Evolutionary conservation across 2,329 filamentous ascomycete genomes (phyloP), one percentile per base, ranked within the genome.

Genomic region (Fusarium luffae): DNA sequence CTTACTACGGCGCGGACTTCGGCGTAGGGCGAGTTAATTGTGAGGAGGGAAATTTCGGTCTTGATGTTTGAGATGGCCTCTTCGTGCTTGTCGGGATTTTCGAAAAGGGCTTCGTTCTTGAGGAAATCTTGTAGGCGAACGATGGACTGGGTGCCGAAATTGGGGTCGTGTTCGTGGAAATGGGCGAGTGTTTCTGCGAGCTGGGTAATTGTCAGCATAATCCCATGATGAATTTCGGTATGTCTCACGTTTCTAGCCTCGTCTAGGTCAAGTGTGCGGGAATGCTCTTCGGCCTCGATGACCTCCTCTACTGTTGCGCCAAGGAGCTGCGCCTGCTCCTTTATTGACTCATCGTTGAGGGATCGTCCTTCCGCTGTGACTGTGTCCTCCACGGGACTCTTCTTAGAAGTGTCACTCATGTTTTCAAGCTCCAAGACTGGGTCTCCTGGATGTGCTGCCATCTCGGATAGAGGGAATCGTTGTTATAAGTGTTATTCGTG

Each of bases 1-100:
- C 84, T 83, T 18, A 86, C 85, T 3, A 86, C 84, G 11, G 85
- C 82, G 19, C 85, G 83, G 7, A 86, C 85, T 72, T 87, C 85
- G 25, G 86, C 80, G 69, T 88, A 88, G 1, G 86, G 86, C 12
- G 83, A 86, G 75, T 86, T 84, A 70, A 84, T 84, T 25, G 80
- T 84, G 64, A 86, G 84, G 34, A 87, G 78, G 2, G 84, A 82
- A 1, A 84, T 81, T 71, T 87, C 83, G 3, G 85, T 78, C 74
- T 86, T 87, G 78, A 86, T 85, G 67, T 85, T 82, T n/a, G 79
- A 74, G 52, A 87, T 84, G 27, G 84, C 63, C 0, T 79, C 76
- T n/a, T 75, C 66, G 21, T 82, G 73, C n/a, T 80, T 79, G 27
- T 80, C 79, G 4, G 80, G 78, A 19, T 79, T 74, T 6, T 74